Conservation (phyloP, 805 yeast species). For the Candida pseudoglaebosa region DNA sequence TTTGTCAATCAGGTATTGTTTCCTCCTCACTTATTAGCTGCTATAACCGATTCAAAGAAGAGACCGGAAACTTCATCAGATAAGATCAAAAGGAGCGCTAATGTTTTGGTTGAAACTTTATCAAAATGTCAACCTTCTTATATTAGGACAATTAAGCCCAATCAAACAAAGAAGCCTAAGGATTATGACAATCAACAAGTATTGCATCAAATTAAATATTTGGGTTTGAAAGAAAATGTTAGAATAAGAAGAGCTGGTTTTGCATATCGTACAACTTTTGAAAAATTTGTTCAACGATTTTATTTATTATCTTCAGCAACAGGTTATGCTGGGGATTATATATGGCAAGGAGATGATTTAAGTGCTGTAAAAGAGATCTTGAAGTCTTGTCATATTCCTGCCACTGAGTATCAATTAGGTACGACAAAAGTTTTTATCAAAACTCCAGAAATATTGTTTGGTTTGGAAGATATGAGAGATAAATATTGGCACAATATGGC, state of each 20-base stretch:
- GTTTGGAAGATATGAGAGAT: conserved; percentile 93
- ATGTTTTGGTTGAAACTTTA: conserved; percentile 80
- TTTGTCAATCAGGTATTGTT: conserved; percentile 58
- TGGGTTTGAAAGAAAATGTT: conserved; percentile 95
- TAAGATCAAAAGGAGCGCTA: conserved; percentile 89
- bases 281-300: conserved; percentile 92
- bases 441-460: conserved; percentile 94
- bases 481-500: conserved; percentile 99
- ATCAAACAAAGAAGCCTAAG: conserved; percentile 84
- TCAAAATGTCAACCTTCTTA: conserved; percentile 93
- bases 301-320: conserved; percentile 82
- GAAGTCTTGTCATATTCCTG: conserved; percentile 61
- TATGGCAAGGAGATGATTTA: conserved; percentile 53
- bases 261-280: conserved; percentile 95
- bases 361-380: conserved; percentile 51
- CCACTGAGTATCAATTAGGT: conserved; percentile 85
- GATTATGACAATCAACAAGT: conserved; percentile 90
- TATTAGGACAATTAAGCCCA: conserved; percentile 96
- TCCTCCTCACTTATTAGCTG: conserved; percentile 34
- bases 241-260: conserved; percentile 98
- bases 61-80: conserved; percentile 97
- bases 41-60: conserved; percentile 52
- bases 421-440: conserved; percentile 89
- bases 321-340: conserved; percentile 82
- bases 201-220: conserved; percentile 89